These are phyloP conservation scores for Botrytis byssoidea DNA, from an alignment of 2,329 filamentous ascomycete species.

Conservation along the genomic window DNA sequence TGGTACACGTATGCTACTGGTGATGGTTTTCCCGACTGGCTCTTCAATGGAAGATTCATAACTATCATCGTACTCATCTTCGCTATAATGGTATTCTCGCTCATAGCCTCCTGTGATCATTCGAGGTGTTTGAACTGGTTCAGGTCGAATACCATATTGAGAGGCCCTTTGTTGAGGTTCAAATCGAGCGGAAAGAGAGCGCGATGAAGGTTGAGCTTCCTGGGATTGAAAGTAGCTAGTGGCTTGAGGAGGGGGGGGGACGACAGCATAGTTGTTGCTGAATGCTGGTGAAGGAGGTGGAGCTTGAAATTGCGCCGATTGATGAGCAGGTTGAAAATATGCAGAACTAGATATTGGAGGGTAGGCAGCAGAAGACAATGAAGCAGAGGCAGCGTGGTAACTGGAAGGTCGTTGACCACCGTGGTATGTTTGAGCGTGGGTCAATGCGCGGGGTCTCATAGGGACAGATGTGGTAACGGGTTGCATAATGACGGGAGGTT, in stretches of 20 bases:
- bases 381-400: constrained; percentile 10
- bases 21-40: constrained; percentile 7
- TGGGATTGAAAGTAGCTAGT: constrained; percentile 5
- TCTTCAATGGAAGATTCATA: constrained; percentile 14
- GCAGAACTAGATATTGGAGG: constrained; percentile 20
- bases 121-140: constrained; percentile 9
- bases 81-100: constrained; percentile 13
- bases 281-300: constrained; percentile 21
- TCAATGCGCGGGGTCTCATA: constrained; percentile 13
- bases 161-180: constrained; percentile 28
- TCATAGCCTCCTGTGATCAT: constrained; percentile 19
- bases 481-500: constrained; percentile 15
- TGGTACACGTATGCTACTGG: constrained; percentile 17
- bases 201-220: constrained; percentile 16
- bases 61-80: constrained; percentile 15
- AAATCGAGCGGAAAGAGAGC: constrained; percentile 32
- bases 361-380: constrained; percentile 6
- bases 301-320: constrained; percentile 11
- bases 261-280: constrained; percentile 13
- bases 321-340: constrained; percentile 11
- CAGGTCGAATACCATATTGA: constrained; percentile 26
- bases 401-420: constrained; percentile 10
- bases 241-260: not conserved
- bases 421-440: constrained; percentile 16
- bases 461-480: constrained; percentile 7